Conservation (phyloP, 345 rosid species). For the thale cress (Arabidopsis thaliana) region TAIR10.1 NC_003076.8:26341001-26341500, state of each 20-base stretch:
- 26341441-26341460: constrained; percentile 70
- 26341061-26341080: constrained; percentile 81
- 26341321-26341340: constrained; percentile 70
- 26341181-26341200: constrained; percentile 82
- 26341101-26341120: constrained; percentile 87
- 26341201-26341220: constrained; percentile 70
- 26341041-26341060: constrained; percentile 65
- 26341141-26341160: constrained; percentile 73
- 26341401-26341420: constrained; percentile 92
- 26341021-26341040: constrained; percentile 64
- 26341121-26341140: constrained; percentile 76
- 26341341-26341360: constrained; percentile 69
- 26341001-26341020: constrained; percentile 92
- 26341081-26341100: constrained; percentile 81
- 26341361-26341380: constrained; percentile 77
- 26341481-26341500: constrained; percentile 79
- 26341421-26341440: constrained; percentile 84
- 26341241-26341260: constrained; percentile 66
- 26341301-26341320: constrained; percentile 87
- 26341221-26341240: constrained; percentile 77
- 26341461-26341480: constrained; percentile 74
- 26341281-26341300: constrained; percentile 87
- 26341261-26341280: constrained; percentile 85
- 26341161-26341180: constrained; percentile 95
- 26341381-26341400: constrained; percentile 82